Conservation (phyloP, 2,329 filamentous ascomycete genomes). For the Gaeumannomyces tritici region DNA sequence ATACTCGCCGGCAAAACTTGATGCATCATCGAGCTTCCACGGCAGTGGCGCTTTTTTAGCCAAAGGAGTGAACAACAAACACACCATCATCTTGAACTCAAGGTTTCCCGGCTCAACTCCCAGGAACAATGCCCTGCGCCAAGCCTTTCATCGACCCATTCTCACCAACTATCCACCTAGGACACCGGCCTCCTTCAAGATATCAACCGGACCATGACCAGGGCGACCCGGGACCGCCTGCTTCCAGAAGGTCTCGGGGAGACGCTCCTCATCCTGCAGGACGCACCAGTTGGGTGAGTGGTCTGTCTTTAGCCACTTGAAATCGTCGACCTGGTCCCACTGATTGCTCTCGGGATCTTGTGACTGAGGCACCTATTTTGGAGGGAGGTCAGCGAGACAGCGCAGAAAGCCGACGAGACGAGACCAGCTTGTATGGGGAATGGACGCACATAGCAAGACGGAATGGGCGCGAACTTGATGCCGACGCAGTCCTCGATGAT, state of each 20-base stretch:
- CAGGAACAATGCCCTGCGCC: background rate
- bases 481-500: conserved; percentile 85
- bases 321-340: conserved; percentile 91
- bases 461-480: conserved; percentile 72
- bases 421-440: background rate
- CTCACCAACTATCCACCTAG: conserved; percentile 8
- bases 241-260: conserved; percentile 59
- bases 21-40: background rate
- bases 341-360: conserved; percentile 43
- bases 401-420: conserved; percentile 7
- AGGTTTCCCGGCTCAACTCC: background rate
- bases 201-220: conserved; percentile 53
- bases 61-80: background rate
- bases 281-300: conserved; percentile 82
- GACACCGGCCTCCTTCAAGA: conserved; percentile 44
- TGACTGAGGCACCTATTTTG: conserved; percentile 15
- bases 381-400: conserved; percentile 7
- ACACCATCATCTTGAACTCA: background rate
- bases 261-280: conserved; percentile 48
- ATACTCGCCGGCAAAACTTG: background rate
- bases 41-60: background rate
- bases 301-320: conserved; percentile 88
- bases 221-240: conserved; percentile 55
- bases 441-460: conserved; percentile 54
- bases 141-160: background rate